phyloP scores from a whole-genome alignment of 805 yeast genomes.

The Saccharomycopsis amapae region DNA sequence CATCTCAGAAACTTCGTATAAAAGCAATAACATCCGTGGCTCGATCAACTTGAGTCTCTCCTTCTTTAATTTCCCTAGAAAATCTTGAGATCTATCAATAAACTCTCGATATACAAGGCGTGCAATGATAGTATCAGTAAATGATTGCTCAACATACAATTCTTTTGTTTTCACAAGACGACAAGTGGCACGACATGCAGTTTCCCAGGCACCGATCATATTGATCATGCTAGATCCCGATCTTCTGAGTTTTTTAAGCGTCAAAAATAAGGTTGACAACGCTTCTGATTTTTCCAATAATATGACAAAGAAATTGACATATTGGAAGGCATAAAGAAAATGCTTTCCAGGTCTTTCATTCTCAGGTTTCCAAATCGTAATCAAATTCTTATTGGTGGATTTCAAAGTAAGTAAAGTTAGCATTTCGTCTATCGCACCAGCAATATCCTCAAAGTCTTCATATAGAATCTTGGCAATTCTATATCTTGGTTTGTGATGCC shows the following conservation, averaged over 20 bases:
- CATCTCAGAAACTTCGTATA: slow-evolving; percentile 50
- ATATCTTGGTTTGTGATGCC: slow-evolving; percentile 86
- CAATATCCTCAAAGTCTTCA: slow-evolving; percentile 45
- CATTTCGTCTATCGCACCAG: slow-evolving; percentile 59
- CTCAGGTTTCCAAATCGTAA: slow-evolving; percentile 92
- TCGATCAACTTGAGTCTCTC: slow-evolving; percentile 32
- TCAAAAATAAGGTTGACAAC: slow-evolving; percentile 46
- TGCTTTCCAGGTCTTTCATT: slow-evolving; percentile 89
- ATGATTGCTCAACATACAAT: slow-evolving; percentile 36
- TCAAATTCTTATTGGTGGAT: slow-evolving; percentile 60
- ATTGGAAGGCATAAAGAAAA: slow-evolving; percentile 67
- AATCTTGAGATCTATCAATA: slow-evolving; percentile 31
- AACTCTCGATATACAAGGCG: slow-evolving; percentile 40
- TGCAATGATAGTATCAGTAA: slow-evolving; percentile 46
- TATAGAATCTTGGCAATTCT: slow-evolving; percentile 57
- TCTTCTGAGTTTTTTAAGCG: slow-evolving; percentile 70
- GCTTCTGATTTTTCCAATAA: slow-evolving; percentile 49
- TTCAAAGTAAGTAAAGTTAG: slow-evolving; percentile 52
- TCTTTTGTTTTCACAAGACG: slow-evolving; percentile 41
- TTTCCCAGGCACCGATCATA: slow-evolving; percentile 61
- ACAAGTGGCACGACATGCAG: slow-evolving; percentile 45
- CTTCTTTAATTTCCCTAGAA: slow-evolving; percentile 24
- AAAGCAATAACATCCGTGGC: slow-evolving; percentile 35
- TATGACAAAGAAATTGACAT: slow-evolving; percentile 56
- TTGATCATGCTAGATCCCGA: slow-evolving; percentile 70